Evolutionary conservation across 805 yeast species (phyloP), one percentile per base, ranked within the genome.

Genomic region (Cyberlindnera mycetangii): DNA sequence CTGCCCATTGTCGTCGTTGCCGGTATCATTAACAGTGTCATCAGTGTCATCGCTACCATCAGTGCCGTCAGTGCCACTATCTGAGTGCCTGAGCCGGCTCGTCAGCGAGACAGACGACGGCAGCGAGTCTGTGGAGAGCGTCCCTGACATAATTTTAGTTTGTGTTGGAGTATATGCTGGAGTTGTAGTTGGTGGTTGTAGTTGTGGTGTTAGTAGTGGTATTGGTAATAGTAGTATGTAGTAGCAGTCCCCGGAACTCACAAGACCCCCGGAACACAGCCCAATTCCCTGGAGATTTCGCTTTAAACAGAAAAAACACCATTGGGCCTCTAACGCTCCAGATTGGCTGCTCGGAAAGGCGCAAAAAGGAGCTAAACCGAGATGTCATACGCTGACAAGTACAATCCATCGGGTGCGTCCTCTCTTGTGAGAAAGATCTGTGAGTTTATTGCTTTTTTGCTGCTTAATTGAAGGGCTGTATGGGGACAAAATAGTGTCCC

Each of bases 391-490:
- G 48, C 54, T 6, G 58, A 58, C 42, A 56, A 48, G 47, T 50
- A 47, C 53, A 43, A 44, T 20, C 55, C 58, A 19, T 34, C 49
- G 16, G 48, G 53, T 4, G 41, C 57, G 12, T 53, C 61, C 22
- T 68, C 75, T 2, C 52, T 70, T 28, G 60, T 67, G 31, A 65
- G 75, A 53, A 71, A 71, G 56, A 70, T 71, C 45, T 70, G 62
- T 58, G 44, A 19, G 62, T 55, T 30, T 10, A n/a, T 30, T n/a
- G n/a, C n/a, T n/a, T n/a, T n/a, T n/a, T n/a, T n/a, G n/a, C n/a
- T n/a, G n/a, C n/a, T n/a, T n/a, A n/a, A n/a, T n/a, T n/a, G n/a
- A n/a, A n/a, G n/a, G n/a, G n/a, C n/a, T n/a, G n/a, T n/a, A n/a
- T n/a, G n/a, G n/a, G n/a, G n/a, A n/a, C 32, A 16, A 14, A 8